These are phyloP conservation scores for Pseudocercospora ulei DNA, from an alignment of 2,329 filamentous ascomycete genomes.

Conservation along the genomic window DNA sequence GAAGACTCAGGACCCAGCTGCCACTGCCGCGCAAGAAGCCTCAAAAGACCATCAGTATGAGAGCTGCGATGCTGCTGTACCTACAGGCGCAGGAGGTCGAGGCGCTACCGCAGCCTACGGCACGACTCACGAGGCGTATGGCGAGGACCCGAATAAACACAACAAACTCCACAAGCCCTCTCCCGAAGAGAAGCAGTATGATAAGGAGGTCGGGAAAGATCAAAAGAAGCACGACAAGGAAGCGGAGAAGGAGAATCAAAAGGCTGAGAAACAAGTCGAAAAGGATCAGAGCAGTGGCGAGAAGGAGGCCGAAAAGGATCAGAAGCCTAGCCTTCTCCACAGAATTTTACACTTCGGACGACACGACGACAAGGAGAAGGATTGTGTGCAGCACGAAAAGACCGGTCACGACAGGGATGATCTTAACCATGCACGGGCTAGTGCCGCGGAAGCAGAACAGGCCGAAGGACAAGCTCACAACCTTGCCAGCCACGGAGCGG, in stretches of 20 bases:
- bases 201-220: constrained; percentile 22
- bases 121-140: constrained; percentile 15
- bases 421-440: constrained; percentile 8
- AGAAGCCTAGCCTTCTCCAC: constrained; percentile 29
- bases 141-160: constrained; percentile 19
- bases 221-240: constrained; percentile 16
- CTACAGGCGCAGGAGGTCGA: constrained; percentile 19
- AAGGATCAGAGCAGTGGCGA: constrained; percentile 21
- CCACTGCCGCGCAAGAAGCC: constrained; percentile 10
- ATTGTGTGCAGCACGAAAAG: constrained; percentile 2
- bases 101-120: constrained; percentile 6
- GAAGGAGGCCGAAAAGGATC: constrained; percentile 28
- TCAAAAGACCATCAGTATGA: constrained; percentile 23
- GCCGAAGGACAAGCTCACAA: constrained; percentile 3
- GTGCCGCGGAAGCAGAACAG: constrained; percentile 2
- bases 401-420: constrained; percentile 6
- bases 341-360: constrained; percentile 27
- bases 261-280: constrained; percentile 29
- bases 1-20: background rate
- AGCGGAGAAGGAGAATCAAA: constrained; percentile 9
- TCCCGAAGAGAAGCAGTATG: constrained; percentile 19
- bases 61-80: constrained; percentile 30
- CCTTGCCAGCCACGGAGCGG: too few relatives aligned
- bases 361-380: constrained; percentile 22
- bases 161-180: constrained; percentile 17